Evolutionary conservation across 257 asterid genomes (phyloP), one percentile per base, ranked within the genome.

Genomic region (Voacanga thouarsii): DNA sequence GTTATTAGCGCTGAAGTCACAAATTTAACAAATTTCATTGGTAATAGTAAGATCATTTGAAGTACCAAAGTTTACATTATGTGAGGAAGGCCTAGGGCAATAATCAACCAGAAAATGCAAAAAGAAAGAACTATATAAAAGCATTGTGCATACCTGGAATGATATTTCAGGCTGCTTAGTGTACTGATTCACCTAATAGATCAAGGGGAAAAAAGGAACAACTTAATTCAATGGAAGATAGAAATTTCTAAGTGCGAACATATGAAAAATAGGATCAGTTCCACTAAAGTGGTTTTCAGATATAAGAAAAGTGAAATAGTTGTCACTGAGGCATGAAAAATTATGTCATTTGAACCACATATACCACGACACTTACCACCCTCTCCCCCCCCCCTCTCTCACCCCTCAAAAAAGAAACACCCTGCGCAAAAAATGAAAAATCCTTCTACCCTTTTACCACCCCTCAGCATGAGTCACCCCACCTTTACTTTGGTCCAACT

Each of bases 141-240:
- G 64, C 24, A 71, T 59, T 69, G 78, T 74, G 56, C 85, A 80
- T 71, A 92, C 99, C 99, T 95, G 98, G 41, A 84, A 90, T 71
- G 96, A 87, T 86, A 95, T 90, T 77, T 93, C 98, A 65, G 89
- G 87, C 82, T 90, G 97, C 61, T 87, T 84, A 14, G 94, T 83
- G 72, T 93, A 95, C 73, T 82, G 93, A 64, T 92, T 95, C 75
- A 86, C 91, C 97, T 95, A 87, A 78, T 45, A 85, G 73, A 80
- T 78, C 43, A 68, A 59, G 39, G 69, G 70, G 77, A 79, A 18
- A 28, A 75, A 24, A 55, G n/a, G 28, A 51, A 73, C 33, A 24
- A 28, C 45, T 66, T 26, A 75, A 51, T 24, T 5, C 19, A 14
- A 12, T 26, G 19, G 19, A 71, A 49, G 18, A 43, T n/a, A 24